Conservation (phyloP, 768 basidiomycete genomes). For the Kwoniella sp. region DNA sequence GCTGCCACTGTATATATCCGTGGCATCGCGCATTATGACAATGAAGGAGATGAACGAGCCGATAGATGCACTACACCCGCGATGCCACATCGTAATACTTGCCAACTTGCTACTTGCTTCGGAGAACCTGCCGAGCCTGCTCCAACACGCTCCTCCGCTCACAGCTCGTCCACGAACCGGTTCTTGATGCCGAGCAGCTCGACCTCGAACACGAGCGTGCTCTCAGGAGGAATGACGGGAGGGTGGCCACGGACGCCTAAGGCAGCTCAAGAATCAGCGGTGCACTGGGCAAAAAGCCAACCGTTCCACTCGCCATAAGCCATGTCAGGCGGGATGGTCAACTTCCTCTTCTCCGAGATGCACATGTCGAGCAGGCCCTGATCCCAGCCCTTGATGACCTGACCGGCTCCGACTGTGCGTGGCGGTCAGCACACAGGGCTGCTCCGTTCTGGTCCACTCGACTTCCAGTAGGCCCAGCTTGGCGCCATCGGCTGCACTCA, state of each 20-base stretch:
- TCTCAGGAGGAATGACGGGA: slow-evolving; percentile 68
- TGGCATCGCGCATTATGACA: neutral
- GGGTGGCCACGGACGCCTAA: slow-evolving; percentile 63
- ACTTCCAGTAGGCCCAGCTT: too few relatives aligned
- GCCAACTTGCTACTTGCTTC: too few relatives aligned
- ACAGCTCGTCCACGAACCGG: slow-evolving; percentile 40
- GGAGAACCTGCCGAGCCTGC: too few relatives aligned
- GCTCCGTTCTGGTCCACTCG: too few relatives aligned
- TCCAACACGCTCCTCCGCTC: too few relatives aligned
- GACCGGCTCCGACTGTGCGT: slow-evolving; percentile 45
- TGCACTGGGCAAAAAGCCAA: neutral
- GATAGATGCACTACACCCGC: neutral
- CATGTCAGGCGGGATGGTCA: slow-evolving; percentile 74
- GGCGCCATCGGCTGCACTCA: too few relatives aligned
- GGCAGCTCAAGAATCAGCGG: neutral
- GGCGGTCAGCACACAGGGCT: too few relatives aligned
- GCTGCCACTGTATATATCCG: too few relatives aligned
- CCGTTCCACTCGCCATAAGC: slow-evolving; percentile 68
- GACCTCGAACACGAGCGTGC: slow-evolving; percentile 79
- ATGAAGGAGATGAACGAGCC: neutral
- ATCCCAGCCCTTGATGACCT: slow-evolving; percentile 52
- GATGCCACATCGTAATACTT: too few relatives aligned
- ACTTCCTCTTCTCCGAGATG: slow-evolving; percentile 74
- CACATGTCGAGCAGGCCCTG: slow-evolving; percentile 63
- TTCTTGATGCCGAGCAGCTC: slow-evolving; percentile 68